These are phyloP conservation scores for Pleurotus tuoliensis DNA, from an alignment of 768 basidiomycete genomes.

Conservation along the genomic window DNA sequence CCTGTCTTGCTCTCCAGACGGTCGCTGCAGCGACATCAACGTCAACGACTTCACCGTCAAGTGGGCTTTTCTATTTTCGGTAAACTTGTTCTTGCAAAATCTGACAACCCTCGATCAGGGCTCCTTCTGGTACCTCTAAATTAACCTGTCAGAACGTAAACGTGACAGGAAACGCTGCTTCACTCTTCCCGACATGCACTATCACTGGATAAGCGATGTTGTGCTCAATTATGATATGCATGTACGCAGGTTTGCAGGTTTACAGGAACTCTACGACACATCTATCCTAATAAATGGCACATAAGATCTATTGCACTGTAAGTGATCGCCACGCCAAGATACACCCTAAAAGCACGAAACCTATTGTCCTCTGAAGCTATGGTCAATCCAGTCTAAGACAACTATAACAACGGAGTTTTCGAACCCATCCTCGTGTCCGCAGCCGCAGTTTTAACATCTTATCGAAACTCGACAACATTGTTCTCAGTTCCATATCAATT, in stretches of 20 bases:
- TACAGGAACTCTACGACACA: background rate
- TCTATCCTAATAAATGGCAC: too few relatives aligned
- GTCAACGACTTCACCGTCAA: conserved; percentile 41
- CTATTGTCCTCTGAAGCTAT: too few relatives aligned
- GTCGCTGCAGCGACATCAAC: conserved; percentile 45
- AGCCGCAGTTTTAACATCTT: too few relatives aligned
- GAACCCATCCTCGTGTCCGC: too few relatives aligned
- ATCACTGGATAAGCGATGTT: conserved; percentile 15
- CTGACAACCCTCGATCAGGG: conserved; percentile 20
- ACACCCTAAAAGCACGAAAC: too few relatives aligned
- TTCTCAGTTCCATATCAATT: too few relatives aligned
- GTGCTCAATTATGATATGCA: background rate
- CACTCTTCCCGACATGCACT: conserved; percentile 37
- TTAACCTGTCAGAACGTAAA: conserved; percentile 55
- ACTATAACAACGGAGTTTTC: too few relatives aligned
- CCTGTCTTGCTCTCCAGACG: conserved; percentile 53
- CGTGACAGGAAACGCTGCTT: conserved; percentile 38
- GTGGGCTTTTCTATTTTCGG: conserved; percentile 25
- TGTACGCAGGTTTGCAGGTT: background rate
- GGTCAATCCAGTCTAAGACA: too few relatives aligned
- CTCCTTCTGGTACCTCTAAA: conserved; percentile 36
- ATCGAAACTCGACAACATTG: too few relatives aligned
- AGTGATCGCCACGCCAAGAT: too few relatives aligned
- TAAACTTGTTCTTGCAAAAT: background rate
- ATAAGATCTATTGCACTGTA: too few relatives aligned